phyloP scores from a whole-genome alignment of 2,329 filamentous ascomycete species.

The Chalaropsis ovoidea region DNA sequence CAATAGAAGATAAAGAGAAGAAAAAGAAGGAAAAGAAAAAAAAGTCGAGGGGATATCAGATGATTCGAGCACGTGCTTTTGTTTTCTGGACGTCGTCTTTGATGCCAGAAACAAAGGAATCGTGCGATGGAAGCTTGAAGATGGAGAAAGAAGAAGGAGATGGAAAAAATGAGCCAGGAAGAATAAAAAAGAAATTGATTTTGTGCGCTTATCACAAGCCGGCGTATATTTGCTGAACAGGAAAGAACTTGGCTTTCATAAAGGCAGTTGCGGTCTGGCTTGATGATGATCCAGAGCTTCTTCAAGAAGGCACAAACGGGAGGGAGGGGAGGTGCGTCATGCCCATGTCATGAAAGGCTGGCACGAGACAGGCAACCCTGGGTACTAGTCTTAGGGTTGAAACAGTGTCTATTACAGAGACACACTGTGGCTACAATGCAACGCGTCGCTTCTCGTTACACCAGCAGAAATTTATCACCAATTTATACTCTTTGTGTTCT shows the following conservation, averaged over 20 bases:
- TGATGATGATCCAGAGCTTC: background rate
- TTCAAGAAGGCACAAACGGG: background rate
- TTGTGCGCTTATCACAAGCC: conserved; percentile 4
- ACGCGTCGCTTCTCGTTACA: background rate
- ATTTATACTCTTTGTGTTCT: background rate
- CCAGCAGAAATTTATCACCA: background rate
- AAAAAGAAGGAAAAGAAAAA: background rate
- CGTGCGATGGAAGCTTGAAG: background rate
- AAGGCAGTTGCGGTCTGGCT: background rate
- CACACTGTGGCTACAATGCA: background rate
- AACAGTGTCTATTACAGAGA: background rate
- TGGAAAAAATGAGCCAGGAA: background rate
- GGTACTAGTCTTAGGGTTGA: background rate
- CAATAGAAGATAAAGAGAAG: too few relatives aligned
- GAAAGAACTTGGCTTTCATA: background rate
- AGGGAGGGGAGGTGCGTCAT: too few relatives aligned
- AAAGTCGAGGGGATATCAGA: background rate
- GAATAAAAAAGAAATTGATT: background rate
- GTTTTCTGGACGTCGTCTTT: too few relatives aligned
- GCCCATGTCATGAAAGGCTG: background rate
- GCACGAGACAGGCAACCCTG: background rate
- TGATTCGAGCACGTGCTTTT: too few relatives aligned
- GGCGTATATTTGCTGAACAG: background rate
- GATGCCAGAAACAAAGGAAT: too few relatives aligned
- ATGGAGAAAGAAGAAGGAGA: background rate